These are phyloP conservation scores for Isochrysis galbana DNA, from an alignment of 78 protist species.

Conservation along the genomic window DNA sequence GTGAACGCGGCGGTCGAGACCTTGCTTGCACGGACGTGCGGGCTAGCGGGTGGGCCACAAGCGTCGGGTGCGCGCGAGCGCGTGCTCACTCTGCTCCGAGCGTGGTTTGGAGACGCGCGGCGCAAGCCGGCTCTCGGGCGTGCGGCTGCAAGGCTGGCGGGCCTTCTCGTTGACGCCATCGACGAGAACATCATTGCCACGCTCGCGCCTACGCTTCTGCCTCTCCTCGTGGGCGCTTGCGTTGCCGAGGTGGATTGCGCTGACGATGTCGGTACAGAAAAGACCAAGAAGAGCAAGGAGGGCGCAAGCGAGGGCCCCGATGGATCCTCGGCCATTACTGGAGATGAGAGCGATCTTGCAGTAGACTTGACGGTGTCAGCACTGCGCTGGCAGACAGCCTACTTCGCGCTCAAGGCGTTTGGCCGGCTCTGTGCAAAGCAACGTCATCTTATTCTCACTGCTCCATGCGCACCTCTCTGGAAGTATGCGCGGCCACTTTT, in stretches of 20 bases:
- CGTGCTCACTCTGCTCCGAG: neutral
- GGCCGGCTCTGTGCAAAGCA: neutral
- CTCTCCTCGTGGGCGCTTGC: neutral
- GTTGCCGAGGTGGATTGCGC: neutral
- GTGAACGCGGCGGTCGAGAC: neutral
- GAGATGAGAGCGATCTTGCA: too few species aligned
- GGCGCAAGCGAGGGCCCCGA: neutral
- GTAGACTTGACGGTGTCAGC: too few species aligned
- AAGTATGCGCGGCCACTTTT: neutral
- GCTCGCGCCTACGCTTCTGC: neutral
- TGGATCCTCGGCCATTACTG: neutral
- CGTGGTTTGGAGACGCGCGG: neutral
- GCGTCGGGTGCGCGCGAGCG: neutral
- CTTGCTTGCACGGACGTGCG: neutral
- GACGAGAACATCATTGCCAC: neutral
- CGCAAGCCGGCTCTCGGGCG: neutral
- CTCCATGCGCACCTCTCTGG: neutral
- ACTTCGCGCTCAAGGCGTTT: neutral
- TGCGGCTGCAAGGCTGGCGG: neutral
- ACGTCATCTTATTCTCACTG: neutral
- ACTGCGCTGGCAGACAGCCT: conserved; percentile 8
- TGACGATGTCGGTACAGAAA: too few species aligned
- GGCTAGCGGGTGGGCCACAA: neutral
- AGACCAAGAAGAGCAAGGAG: neutral
- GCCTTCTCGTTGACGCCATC: neutral